Evolutionary conservation across 345 rosid species (phyloP).

Genomic region (Streptanthus diversifolius): DNA sequence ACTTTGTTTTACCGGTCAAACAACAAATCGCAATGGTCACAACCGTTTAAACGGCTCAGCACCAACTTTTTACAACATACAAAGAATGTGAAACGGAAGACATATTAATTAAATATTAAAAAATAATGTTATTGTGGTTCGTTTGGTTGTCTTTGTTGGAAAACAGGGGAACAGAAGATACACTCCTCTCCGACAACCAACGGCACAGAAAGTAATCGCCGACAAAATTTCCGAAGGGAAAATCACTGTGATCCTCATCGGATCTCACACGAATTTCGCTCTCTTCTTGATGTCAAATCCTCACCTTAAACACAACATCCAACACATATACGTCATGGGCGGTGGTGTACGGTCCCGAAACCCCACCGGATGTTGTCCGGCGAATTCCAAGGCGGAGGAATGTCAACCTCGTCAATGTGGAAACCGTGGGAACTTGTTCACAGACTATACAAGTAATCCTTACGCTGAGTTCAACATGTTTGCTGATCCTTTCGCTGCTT

Average conservation of each 20-base stretch:
- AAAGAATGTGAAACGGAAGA: neutral
- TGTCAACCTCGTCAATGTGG: conserved; percentile 65
- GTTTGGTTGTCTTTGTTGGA: neutral
- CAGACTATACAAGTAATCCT: conserved; percentile 70
- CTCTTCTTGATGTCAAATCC: conserved; percentile 79
- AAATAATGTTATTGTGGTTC: neutral
- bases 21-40: too few relatives aligned
- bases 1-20: too few relatives aligned
- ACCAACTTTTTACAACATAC: too few relatives aligned
- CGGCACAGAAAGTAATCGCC: conserved; percentile 72
- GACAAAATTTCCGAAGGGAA: conserved; percentile 74
- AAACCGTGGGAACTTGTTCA: conserved; percentile 63
- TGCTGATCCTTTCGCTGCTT: conserved; percentile 84
- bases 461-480: conserved; percentile 87
- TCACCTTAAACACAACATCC: conserved; percentile 60
- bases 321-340: conserved; percentile 82
- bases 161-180: conserved; percentile 79
- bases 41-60: too few relatives aligned
- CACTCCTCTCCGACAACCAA: conserved; percentile 66
- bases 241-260: conserved; percentile 47
- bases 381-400: conserved; percentile 38
- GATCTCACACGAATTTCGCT: conserved; percentile 76
- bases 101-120: neutral
- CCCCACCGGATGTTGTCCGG: conserved; percentile 67
- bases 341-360: conserved; percentile 71